Base-by-base conservation (phyloP, 2,329 filamentous ascomycete genomes). In the Microdochium paspali region DNA sequence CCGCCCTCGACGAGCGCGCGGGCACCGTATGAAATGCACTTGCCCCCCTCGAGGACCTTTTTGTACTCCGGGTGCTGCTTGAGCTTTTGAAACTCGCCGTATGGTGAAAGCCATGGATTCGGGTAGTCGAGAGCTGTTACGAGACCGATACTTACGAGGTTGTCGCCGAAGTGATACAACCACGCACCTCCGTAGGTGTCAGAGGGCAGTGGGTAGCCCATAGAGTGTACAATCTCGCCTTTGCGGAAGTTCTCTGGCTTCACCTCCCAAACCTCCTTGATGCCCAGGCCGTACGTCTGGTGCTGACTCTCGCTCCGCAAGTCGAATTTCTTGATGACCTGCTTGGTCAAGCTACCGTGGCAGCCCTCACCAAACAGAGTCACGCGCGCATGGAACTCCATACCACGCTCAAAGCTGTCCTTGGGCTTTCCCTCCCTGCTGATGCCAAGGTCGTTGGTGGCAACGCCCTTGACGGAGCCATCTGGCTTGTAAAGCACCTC, bases 141-240 rank as follows among this genome's bases (percentile, higher is more conserved):
- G 18, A 97, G 74, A 23, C 93, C 93, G 48, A 98, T 76, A 55
- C 84, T 90, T 50, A 98, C 91, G 58, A 97, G 79, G 67, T 97
- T 98, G 58, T 98, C 91, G 31, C 90, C 93, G 66, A 97, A 98
- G 67, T 98, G 93, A 62, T 98, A 98, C 87, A 98, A 90, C 84
- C 90, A 98, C n/a, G 87, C 90, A 54, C 93, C 93, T 55, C 93
- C 93, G 63, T 98, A 98, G 9, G 90, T 93, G 62, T 97, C 85
- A 57, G 76, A 80, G 15, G 89, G 80, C 42, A 98, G 70, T 20
- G 93, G 93, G 61, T 95, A 97, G 20, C 93, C 93, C 83, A 98
- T 81, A 4, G 89, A 87, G 70, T 98, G 93, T 3, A 84, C 80
- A 43, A 97, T 80, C 55, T 91, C 74, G 46, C 93, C 93, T 61